Percentiles rank a stretch among this genome's conserved stretches.
These are phyloP conservation scores for Cyclostephanos invisitatus DNA, from an alignment of 108 stramenopile genomes.

Conservation along the genomic window DNA sequence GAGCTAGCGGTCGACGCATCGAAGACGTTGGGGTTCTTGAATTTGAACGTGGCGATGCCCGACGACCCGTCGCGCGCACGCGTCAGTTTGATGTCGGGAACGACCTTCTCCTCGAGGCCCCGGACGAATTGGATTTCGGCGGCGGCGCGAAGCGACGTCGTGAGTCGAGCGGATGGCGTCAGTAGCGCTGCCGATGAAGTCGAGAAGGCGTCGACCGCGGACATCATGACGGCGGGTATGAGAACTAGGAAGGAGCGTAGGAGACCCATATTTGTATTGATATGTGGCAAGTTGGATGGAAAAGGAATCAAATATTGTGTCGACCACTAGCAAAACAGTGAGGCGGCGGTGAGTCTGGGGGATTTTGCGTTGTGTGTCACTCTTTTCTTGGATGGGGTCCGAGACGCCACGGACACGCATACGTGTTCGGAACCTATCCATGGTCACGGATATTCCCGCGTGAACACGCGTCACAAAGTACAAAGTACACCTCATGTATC, in stretches of 20 bases:
- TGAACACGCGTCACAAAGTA: too few relatives aligned
- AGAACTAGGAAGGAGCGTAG: constrained; percentile 19
- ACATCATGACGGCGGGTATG: constrained; percentile 19
- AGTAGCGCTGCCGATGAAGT: constrained; percentile 12
- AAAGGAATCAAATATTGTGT: constrained; percentile 53
- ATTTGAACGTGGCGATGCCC: constrained; percentile 73
- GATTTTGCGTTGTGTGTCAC: too few relatives aligned
- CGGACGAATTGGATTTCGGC: constrained; percentile 71
- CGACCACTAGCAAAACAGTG: too few relatives aligned
- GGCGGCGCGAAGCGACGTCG: constrained; percentile 28
- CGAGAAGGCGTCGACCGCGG: constrained; percentile 39
- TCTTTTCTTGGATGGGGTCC: too few relatives aligned
- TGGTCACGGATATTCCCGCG: too few relatives aligned
- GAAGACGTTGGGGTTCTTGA: constrained; percentile 77
- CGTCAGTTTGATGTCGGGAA: constrained; percentile 78
- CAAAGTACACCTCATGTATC: too few relatives aligned
- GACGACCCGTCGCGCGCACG: constrained; percentile 71
- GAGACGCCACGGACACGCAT: too few relatives aligned
- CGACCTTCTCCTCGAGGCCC: constrained; percentile 70
- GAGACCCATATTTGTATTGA: constrained; percentile 14
- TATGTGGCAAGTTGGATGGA: neutral
- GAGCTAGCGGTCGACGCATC: constrained; percentile 63
- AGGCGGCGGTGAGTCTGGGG: too few relatives aligned
- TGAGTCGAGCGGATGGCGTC: constrained; percentile 18
- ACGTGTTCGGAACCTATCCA: too few relatives aligned